phyloP scores from a whole-genome alignment of 202 grass and related monocot species.

The Hordeum pubiflorum region DNA sequence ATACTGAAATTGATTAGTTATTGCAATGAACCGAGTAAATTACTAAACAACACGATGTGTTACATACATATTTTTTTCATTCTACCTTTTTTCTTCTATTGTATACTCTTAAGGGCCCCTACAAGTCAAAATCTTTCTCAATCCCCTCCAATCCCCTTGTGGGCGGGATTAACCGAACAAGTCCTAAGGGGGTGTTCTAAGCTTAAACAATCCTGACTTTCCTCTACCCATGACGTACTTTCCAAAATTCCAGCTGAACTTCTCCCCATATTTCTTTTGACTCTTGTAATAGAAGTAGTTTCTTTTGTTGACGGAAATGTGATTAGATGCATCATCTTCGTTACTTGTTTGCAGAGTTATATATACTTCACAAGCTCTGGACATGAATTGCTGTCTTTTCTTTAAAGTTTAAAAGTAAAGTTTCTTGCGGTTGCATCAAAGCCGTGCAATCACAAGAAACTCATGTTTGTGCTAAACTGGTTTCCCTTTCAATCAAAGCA shows the following conservation, averaged over 20 bases:
- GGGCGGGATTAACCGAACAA: no score
- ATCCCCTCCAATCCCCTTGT: no score
- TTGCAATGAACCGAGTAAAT: neutral
- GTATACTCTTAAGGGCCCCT: neutral
- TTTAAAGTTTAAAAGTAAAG: neutral
- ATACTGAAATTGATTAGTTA: neutral
- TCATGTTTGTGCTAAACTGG: neutral
- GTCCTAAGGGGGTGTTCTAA: neutral
- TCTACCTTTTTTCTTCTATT: neutral
- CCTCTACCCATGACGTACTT: neutral
- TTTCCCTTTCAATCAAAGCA: conserved; percentile 13
- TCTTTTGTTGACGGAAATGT: neutral
- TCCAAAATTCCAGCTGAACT: neutral
- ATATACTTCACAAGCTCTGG: neutral
- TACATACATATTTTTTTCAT: neutral
- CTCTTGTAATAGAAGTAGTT: neutral
- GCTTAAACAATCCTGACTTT: neutral
- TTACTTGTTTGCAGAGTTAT: neutral
- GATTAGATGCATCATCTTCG: neutral
- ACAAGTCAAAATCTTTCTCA: no score
- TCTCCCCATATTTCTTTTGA: neutral
- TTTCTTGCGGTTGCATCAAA: neutral
- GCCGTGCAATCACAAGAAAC: conserved; percentile 1
- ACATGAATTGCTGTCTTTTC: neutral
- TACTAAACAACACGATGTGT: neutral